These are phyloP conservation scores for Coniferiporia sulphurascens DNA, from an alignment of 1,284 basidiomycete species.

Conservation along the genomic window DNA sequence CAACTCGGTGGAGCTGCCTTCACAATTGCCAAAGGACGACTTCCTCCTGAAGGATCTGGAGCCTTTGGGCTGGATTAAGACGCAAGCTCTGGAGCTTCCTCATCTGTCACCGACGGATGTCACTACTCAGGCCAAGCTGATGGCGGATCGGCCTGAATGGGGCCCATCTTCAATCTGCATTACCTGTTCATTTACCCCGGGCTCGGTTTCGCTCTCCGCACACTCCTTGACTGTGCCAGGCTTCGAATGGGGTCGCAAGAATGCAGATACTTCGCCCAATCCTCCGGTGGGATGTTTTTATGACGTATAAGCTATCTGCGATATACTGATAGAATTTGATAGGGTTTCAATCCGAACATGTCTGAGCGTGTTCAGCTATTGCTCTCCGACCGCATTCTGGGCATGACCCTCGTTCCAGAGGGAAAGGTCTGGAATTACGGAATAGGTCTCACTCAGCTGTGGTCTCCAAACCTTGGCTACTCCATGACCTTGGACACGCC, in stretches of 20 bases:
- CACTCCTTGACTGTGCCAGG: conserved; percentile 88
- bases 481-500: conserved; percentile 89
- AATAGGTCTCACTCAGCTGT: conserved; percentile 86
- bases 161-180: conserved; percentile 92
- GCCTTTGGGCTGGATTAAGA: conserved; percentile 97
- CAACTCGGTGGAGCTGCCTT: conserved; percentile 85
- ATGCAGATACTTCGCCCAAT: conserved; percentile 79
- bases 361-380: conserved; percentile 94
- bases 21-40: conserved; percentile 86
- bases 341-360: conserved; percentile 97
- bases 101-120: conserved; percentile 92
- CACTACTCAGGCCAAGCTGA: conserved; percentile 93
- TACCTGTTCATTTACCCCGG: conserved; percentile 95
- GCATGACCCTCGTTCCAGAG: conserved; percentile 88
- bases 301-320: conserved; percentile 2
- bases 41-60: conserved; percentile 93
- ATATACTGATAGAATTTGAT: conserved; percentile 20
- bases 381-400: conserved; percentile 89
- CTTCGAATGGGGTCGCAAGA: conserved; percentile 99
- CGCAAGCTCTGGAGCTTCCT: conserved; percentile 88
- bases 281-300: conserved; percentile 48
- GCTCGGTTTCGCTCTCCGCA: conserved; percentile 92
- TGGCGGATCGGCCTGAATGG: conserved; percentile 95
- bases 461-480: conserved; percentile 83
- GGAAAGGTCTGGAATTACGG: conserved; percentile 94